Evolutionary conservation across 208 protist genomes (phyloP).

Genomic region (Leishmania lainsoni): DNA sequence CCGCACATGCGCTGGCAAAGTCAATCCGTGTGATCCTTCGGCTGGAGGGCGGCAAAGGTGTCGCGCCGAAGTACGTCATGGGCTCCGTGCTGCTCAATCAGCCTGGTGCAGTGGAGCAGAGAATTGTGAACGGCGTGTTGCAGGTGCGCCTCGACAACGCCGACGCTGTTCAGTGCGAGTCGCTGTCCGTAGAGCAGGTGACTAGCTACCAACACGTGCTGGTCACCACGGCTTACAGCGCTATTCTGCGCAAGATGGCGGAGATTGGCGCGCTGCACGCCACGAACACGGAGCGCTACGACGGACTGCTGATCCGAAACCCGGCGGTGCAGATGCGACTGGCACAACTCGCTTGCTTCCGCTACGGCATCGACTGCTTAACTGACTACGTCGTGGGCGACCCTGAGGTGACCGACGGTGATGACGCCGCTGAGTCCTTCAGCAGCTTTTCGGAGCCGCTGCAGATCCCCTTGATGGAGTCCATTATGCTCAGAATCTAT

Average conservation of each 20-base stretch:
- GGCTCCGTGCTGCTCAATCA: slow-evolving; percentile 38
- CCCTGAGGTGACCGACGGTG: slow-evolving; percentile 30
- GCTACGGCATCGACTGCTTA: slow-evolving; percentile 66
- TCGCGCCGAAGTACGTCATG: slow-evolving; percentile 13
- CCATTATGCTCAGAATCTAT: slow-evolving; percentile 58
- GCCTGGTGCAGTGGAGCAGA: slow-evolving; percentile 35
- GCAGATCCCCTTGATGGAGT: slow-evolving; percentile 55
- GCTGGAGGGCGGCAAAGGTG: slow-evolving; percentile 8
- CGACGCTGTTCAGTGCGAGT: slow-evolving; percentile 26
- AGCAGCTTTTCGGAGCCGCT: slow-evolving; percentile 14
- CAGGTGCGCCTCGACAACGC: slow-evolving; percentile 41
- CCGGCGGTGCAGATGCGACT: slow-evolving; percentile 67
- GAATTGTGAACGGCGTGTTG: slow-evolving; percentile 39
- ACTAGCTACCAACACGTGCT: slow-evolving; percentile 58
- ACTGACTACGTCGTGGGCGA: slow-evolving; percentile 59
- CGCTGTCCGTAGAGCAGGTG: slow-evolving; percentile 31
- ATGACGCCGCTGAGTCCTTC: slow-evolving; percentile 11
- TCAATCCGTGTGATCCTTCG: slow-evolving; percentile 30
- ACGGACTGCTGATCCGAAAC: slow-evolving; percentile 72
- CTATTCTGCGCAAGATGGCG: slow-evolving; percentile 54
- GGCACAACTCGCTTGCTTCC: slow-evolving; percentile 59
- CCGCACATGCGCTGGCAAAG: neutral
- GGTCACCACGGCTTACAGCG: slow-evolving; percentile 67
- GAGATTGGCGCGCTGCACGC: slow-evolving; percentile 69
- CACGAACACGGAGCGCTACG: slow-evolving; percentile 64